Conservation (phyloP, 805 yeast genomes). For the Candida koratica region DNA sequence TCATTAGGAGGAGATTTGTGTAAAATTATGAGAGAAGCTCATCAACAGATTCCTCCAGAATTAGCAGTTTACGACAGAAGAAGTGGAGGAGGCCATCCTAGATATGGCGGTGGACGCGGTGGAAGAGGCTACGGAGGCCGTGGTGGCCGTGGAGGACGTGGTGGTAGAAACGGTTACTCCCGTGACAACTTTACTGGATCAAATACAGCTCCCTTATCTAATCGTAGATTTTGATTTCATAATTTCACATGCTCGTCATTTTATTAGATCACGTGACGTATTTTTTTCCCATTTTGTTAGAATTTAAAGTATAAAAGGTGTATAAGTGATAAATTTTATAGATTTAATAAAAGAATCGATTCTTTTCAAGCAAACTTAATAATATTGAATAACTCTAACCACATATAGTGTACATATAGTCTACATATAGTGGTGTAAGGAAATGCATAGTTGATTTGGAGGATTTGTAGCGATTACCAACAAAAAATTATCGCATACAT, state of each 20-base stretch:
- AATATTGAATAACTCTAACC: too few relatives aligned
- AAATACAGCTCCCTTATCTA: constrained; percentile 45
- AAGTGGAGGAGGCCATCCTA: constrained; percentile 61
- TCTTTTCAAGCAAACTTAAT: too few relatives aligned
- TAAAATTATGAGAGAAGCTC: constrained; percentile 90
- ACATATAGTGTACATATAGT: too few relatives aligned
- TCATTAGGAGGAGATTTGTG: constrained; percentile 87
- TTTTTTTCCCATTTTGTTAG: neutral
- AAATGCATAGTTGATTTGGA: too few relatives aligned
- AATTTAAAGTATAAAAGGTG: too few relatives aligned
- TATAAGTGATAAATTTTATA: too few relatives aligned
- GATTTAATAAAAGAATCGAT: too few relatives aligned
- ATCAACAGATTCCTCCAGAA: constrained; percentile 82
- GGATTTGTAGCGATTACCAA: too few relatives aligned
- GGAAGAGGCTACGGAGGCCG: constrained; percentile 44
- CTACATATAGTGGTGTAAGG: too few relatives aligned
- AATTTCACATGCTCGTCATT: constrained; percentile 10
- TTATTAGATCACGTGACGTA: constrained; percentile 9
- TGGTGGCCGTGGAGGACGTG: constrained; percentile 47
- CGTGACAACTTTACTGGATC: constrained; percentile 42
- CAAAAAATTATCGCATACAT: too few relatives aligned
- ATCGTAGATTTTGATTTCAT: constrained; percentile 37
- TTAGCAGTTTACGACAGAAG: constrained; percentile 61
- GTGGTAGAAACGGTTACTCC: constrained; percentile 19
- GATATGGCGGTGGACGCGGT: constrained; percentile 57